Evolutionary conservation across 257 asterid species (phyloP), one percentile per base, ranked within the genome.

Genomic region (Paraleonurus japonicus): DNA sequence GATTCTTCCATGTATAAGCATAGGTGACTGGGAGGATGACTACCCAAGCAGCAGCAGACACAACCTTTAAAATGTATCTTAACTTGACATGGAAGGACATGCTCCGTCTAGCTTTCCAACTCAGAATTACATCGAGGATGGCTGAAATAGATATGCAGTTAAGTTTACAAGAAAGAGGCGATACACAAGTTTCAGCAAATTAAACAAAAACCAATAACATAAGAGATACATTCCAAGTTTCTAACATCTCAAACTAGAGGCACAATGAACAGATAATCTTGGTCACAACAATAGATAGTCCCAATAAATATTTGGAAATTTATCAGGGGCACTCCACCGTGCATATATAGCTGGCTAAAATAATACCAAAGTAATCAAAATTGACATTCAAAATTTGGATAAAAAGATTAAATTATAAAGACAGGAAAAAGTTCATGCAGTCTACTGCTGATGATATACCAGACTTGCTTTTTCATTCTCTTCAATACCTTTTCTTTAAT

Each of bases 41-140:
- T 70, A 94, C 99, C 99, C 99, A 94, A 47, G 95, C 88, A 57
- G 96, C 97, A 75, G 99, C 95, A 24, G 95, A 86, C 67, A 89
- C 75, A 70, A 88, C 92, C 88, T 94, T 94, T 22, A 94, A 74
- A 76, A 94, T 84, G 82, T 91, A 94, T 8, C 99, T 84, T 70
- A 94, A 83, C 86, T 91, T 89, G 76, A 94, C 99, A 77, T 91
- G 84, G 74, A 89, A 84, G 53, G 99, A 80, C 99, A 94, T 94
- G 82, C 96, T 89, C 50, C 70, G 82, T 82, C 99, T 85, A 72
- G 99, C 96, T 89, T 94, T 91, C 83, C 87, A 91, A 79, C 80
- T 91, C 71, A 94, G 80, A 69, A 89, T 85, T 57, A 94, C 90
- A 82, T 94, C 99, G 61, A 94, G 96, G 74, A 90, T 66, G 71